Percentiles rank a stretch among this genome's conserved stretches.
Evolutionary conservation across 805 yeast genomes (phyloP).

Genomic region (Kuraishia ogatae): DNA sequence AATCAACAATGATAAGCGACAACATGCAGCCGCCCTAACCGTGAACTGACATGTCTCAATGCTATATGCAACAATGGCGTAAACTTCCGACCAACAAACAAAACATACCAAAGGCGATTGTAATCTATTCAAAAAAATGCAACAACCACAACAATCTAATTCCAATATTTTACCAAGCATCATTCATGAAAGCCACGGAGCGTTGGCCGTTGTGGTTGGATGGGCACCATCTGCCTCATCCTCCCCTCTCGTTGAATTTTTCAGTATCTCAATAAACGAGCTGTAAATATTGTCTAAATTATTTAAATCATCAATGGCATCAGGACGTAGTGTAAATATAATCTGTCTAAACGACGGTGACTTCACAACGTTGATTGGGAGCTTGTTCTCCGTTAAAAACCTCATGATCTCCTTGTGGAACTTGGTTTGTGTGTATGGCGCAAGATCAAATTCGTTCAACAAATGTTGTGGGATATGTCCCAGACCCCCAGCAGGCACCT

Average conservation of each 20-base stretch:
- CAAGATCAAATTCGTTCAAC: conserved; percentile 23
- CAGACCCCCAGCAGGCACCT: neutral
- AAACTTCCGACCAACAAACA: no score
- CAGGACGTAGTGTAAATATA: conserved; percentile 39
- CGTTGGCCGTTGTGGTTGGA: neutral
- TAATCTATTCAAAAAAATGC: no score
- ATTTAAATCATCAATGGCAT: conserved; percentile 34
- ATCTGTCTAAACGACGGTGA: conserved; percentile 43
- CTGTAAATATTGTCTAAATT: conserved; percentile 37
- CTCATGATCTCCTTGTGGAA: conserved; percentile 43
- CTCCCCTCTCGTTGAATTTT: conserved; percentile 12
- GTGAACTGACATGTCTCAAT: no score
- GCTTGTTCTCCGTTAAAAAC: conserved; percentile 43
- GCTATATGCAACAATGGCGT: no score
- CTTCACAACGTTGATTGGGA: conserved; percentile 37
- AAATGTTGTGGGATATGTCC: conserved; percentile 5
- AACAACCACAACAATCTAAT: no score
- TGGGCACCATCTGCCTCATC: neutral
- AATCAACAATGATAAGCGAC: no score
- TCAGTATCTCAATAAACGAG: conserved; percentile 33
- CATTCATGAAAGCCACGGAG: neutral
- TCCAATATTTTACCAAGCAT: no score
- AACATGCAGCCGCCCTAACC: no score
- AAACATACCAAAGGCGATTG: no score
- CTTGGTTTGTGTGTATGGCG: conserved; percentile 34